Evolutionary conservation across 805 yeast species (phyloP).

Genomic region (Osmozyma mogii): DNA sequence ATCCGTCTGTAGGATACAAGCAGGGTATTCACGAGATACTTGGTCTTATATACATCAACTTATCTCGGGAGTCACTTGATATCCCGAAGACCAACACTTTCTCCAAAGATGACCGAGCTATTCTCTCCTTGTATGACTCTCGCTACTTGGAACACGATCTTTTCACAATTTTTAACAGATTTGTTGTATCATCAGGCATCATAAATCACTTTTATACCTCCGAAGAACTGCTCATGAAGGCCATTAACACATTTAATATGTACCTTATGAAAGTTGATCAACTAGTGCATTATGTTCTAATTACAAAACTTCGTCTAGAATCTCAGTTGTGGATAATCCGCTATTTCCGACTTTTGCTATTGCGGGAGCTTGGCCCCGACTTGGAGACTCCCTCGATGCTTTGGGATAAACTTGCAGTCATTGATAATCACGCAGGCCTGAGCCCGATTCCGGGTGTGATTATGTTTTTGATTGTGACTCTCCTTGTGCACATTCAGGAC

Average conservation of each 20-base stretch:
- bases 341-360: conserved; percentile 38
- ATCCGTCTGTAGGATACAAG: conserved; percentile 14
- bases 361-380: conserved; percentile 40
- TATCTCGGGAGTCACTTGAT: conserved; percentile 27
- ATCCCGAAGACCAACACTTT: conserved; percentile 9
- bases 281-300: conserved; percentile 36
- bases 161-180: conserved; percentile 35
- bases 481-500: conserved; percentile 38
- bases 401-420: conserved; percentile 44
- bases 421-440: conserved; percentile 5
- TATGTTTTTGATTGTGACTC: conserved; percentile 33
- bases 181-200: conserved; percentile 35
- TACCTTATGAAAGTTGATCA: conserved; percentile 44
- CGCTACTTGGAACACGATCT: conserved; percentile 35
- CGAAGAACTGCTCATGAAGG: conserved; percentile 35
- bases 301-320: conserved; percentile 38
- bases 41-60: conserved; percentile 38
- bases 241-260: conserved; percentile 42
- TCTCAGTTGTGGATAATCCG: conserved; percentile 50
- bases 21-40: conserved; percentile 51
- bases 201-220: conserved; percentile 24
- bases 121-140: conserved; percentile 32
- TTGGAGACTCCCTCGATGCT: conserved; percentile 25
- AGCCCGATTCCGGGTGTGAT: conserved; percentile 26
- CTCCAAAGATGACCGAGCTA: conserved; percentile 22